Base-by-base conservation (phyloP, 139 green algal genomes). In the Desmodesmus armatus region DNA sequence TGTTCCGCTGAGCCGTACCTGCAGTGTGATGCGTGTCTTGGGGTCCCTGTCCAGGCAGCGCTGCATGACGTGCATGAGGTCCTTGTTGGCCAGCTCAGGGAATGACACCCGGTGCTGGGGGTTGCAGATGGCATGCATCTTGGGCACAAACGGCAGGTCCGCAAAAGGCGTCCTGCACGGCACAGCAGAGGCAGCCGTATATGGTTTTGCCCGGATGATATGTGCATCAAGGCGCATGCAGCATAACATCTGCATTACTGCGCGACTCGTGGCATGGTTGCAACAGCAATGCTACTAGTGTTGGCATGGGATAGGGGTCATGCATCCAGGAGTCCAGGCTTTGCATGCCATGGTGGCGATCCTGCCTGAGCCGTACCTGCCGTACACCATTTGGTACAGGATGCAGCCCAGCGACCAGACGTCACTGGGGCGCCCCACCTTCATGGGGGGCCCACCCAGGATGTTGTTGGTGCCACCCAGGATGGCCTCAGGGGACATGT, bases 401-500 rank as follows among this genome's bases (percentile, higher is more conserved):
- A 99, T 99, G 93, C 96, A 99, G 51, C 96, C 96, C 13, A 99
- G 90, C 39, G 91, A 96, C 96, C 97, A 99, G 17, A 99, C 93
- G 90, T 99, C 97, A 7, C 91, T 96, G 35, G 97, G 88, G 0
- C 97, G 90, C 4, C 97, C 95, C 3, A 96, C 94, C 85, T 94
- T 95, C 82, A 94, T 94, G 53, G 92, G 86, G 11, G 92, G 87
- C 0, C 89, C 92, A 7, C 93, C 95, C 49, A 93, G 74, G 72
- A 91, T 96, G 89, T 96, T 94, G 86, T 91, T 94, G 65, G 80
- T 88, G 27, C 96, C 96, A 19, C 93, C 94, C 72, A 97, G 87
- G 83, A 99, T 97, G 39, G 97, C 95, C 87, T 99, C 97, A 7
- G 97, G 97, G 0, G 92, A 96, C 97, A 99, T 99, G 94, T 99